phyloP scores from a whole-genome alignment of 371 early-diverging fungal genomes.

The Mucor plumbeus region DNA sequence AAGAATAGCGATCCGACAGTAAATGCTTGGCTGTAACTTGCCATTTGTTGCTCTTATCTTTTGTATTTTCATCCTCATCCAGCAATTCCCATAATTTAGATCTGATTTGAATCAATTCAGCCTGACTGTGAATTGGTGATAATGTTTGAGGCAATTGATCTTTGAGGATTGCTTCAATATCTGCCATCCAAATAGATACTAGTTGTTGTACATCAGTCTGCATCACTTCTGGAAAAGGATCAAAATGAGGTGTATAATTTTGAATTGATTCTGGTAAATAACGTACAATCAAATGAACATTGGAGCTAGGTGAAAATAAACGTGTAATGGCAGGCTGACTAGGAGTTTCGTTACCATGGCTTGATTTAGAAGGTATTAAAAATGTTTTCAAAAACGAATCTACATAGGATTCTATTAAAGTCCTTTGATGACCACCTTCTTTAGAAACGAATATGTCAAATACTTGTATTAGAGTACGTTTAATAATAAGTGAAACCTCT shows the following conservation, averaged over 20 bases:
- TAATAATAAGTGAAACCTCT: conserved; percentile 43
- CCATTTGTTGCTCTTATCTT: conserved; percentile 20
- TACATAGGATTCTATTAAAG: conserved; percentile 32
- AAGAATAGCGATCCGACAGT: conserved; percentile 33
- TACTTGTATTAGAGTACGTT: conserved; percentile 50
- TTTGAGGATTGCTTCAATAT: conserved; percentile 30
- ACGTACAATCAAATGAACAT: conserved; percentile 61
- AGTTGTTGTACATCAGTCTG: conserved; percentile 28
- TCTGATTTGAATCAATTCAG: conserved; percentile 38
- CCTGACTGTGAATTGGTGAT: conserved; percentile 40
- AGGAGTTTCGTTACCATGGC: conserved; percentile 24
- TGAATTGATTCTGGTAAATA: conserved; percentile 61
- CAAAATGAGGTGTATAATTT: conserved; percentile 51
- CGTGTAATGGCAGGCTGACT: conserved; percentile 50
- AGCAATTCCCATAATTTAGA: conserved; percentile 44
- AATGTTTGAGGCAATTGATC: conserved; percentile 34
- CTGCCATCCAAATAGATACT: conserved; percentile 42
- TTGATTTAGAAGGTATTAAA: conserved; percentile 32
- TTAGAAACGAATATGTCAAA: conserved; percentile 40
- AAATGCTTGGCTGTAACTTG: conserved; percentile 26
- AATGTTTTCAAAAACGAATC: conserved; percentile 35
- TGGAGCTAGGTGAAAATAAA: conserved; percentile 63
- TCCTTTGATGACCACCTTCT: conserved; percentile 10
- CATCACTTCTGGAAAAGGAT: conserved; percentile 31
- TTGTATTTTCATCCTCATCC: conserved; percentile 37